phyloP scores from a whole-genome alignment of 352 stramenopile genomes.

The Pythium coloratum region DNA sequence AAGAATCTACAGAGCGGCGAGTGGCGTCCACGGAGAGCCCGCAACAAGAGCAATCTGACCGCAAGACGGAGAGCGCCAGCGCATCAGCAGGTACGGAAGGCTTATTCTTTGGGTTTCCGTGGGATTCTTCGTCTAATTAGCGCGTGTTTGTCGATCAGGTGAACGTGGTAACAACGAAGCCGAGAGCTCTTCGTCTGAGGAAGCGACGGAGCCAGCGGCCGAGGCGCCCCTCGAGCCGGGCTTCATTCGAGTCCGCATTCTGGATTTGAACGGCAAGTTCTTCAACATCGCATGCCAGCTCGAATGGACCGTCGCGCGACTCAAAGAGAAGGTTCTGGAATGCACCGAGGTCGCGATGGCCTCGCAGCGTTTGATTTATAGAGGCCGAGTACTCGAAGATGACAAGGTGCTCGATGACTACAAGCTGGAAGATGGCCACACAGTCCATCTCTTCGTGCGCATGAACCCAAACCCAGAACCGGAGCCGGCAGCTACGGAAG shows the following conservation, averaged over 20 bases:
- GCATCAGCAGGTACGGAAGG: neutral
- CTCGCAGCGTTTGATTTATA: slow-evolving; percentile 90
- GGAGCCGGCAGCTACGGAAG: slow-evolving; percentile 31
- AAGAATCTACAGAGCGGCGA: neutral
- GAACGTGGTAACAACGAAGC: neutral
- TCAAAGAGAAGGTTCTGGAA: slow-evolving; percentile 78
- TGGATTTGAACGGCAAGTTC: slow-evolving; percentile 87
- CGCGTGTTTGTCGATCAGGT: neutral
- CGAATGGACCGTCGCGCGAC: slow-evolving; percentile 59
- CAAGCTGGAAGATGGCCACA: slow-evolving; percentile 91
- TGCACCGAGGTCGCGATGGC: slow-evolving; percentile 64
- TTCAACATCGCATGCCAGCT: slow-evolving; percentile 69
- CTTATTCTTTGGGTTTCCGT: neutral
- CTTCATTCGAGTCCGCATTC: slow-evolving; percentile 65
- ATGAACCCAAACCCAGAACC: slow-evolving; percentile 58
- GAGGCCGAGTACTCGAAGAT: slow-evolving; percentile 87
- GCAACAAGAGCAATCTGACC: slow-evolving; percentile 17
- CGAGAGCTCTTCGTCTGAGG: slow-evolving; percentile 1
- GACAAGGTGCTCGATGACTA: slow-evolving; percentile 70
- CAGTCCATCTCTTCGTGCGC: slow-evolving; percentile 89
- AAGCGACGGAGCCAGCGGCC: neutral
- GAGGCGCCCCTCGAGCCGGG: slow-evolving; percentile 31
- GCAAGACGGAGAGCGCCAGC: slow-evolving; percentile 7
- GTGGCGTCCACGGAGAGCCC: slow-evolving; percentile 1
- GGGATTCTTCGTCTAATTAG: neutral